Evolutionary conservation across 2,329 filamentous ascomycete genomes (phyloP).

Genomic region (Fusarium xylarioides): DNA sequence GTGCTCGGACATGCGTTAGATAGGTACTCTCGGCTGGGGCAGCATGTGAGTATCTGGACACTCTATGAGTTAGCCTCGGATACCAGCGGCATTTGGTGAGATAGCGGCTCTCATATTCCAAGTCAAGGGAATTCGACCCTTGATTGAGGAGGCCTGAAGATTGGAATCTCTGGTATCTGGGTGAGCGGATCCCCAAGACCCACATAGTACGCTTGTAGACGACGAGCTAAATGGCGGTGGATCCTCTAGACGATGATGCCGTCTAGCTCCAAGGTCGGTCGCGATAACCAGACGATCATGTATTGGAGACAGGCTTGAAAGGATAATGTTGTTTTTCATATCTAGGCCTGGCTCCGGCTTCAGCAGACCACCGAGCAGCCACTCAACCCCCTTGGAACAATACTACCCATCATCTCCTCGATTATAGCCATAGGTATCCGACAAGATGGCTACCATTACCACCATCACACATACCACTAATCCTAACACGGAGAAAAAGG

Average conservation of each 20-base stretch:
- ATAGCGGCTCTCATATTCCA: background rate
- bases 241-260: background rate
- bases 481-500: fast-evolving
- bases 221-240: fast-evolving
- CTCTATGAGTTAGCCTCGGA: background rate
- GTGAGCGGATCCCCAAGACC: background rate
- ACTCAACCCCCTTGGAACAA: too few relatives aligned
- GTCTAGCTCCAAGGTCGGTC: background rate
- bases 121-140: background rate
- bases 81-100: background rate
- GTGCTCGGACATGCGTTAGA: background rate
- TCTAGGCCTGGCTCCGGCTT: background rate
- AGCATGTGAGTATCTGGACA: background rate
- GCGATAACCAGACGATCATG: background rate
- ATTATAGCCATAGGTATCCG: background rate
- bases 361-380: background rate
- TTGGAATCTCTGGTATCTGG: background rate
- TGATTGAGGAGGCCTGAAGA: fast-evolving
- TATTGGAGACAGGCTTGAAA: background rate
- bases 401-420: fast-evolving
- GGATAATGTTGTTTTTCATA: background rate
- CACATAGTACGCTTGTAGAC: background rate
- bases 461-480: fast-evolving
- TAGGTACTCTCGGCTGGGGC: background rate
- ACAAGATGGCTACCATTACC: background rate